Base-by-base conservation (phyloP, 257 asterid genomes). In the Anisodus acutangulus region DNA sequence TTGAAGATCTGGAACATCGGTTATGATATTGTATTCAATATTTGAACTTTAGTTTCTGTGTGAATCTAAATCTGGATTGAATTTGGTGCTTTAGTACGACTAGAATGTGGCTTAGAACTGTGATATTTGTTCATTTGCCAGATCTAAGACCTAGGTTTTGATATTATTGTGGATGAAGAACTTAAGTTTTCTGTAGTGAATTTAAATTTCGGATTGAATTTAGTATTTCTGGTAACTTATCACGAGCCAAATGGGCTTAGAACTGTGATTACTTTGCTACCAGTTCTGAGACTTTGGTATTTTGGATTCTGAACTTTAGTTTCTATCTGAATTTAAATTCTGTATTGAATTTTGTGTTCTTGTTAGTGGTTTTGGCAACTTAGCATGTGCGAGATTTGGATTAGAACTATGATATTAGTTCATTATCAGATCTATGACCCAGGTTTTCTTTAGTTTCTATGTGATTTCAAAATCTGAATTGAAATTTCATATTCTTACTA, bases 1-100 rank as follows among this genome's bases (percentile, higher is more conserved):
- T 74, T 49, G 80, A 49, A 74, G 80, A 74, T 74, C 60, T 74
- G 80, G 41, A 47, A 74, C 16, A 26, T 53, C 49, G 39, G n/a
- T 53, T 26, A 53, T 22, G 15, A 22, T 12, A 1, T 76, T 76
- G 47, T 12, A 1, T 76, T 76, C 22, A 53, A 53, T 51, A 49
- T 0, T 51, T 22, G 26, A 76, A 35, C 47, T 76, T 76, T 49
- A 12, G 47, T 51, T 76, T 51, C 47, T 51, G 2, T 26, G 22
- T 51, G 62, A 53, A 12, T 22, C 47, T 57, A 26, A 76, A 12
- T 76, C 47, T 53, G 63, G 81, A 51, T 26, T 26, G 43, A 76
- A 76, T 51, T 76, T 4, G 6, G 0, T 76, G 8, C 11, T 76
- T 76, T 15, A 3, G 12, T 3, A 51, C 4, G 47, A 2, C 26